These are phyloP conservation scores for Aspergillus homomorphus DNA, from an alignment of 495 filamentous ascomycete genomes.

Conservation along the genomic window DNA sequence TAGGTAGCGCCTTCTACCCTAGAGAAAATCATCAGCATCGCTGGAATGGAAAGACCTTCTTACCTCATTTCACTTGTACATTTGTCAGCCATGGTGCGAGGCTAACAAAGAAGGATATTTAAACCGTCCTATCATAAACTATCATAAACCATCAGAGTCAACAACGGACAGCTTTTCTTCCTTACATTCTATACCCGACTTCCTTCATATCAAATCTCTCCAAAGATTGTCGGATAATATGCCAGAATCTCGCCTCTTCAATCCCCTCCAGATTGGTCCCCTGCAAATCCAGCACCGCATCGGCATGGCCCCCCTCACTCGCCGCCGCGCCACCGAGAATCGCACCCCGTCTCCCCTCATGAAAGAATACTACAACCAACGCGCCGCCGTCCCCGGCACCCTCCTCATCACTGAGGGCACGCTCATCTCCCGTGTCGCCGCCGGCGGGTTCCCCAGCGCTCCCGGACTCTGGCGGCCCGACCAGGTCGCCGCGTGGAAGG, in stretches of 20 bases:
- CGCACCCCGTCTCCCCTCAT: conserved; percentile 31
- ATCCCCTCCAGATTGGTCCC: conserved; percentile 45
- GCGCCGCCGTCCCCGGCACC: conserved; percentile 47
- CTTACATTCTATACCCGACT: not conserved
- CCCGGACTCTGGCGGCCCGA: conserved; percentile 46
- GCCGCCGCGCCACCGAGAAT: conserved; percentile 37
- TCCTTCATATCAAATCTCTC: too few relatives aligned
- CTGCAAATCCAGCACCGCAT: conserved; percentile 47
- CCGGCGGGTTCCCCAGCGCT: conserved; percentile 41
- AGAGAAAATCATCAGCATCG: too few relatives aligned
- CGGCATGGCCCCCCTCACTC: conserved; percentile 51
- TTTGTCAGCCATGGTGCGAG: too few relatives aligned
- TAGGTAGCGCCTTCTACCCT: too few relatives aligned
- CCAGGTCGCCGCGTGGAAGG: conserved; percentile 48
- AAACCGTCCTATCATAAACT: too few relatives aligned
- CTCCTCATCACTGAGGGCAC: conserved; percentile 61
- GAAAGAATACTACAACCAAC: conserved; percentile 51
- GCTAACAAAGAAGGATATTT: too few relatives aligned
- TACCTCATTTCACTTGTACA: too few relatives aligned
- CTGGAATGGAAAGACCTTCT: too few relatives aligned
- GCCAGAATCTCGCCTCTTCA: conserved; percentile 37
- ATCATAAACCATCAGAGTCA: too few relatives aligned
- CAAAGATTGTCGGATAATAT: too few relatives aligned
- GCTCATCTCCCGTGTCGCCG: conserved; percentile 52
- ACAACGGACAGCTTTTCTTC: not conserved